Base-by-base conservation (phyloP, 2,329 filamentous ascomycete genomes). In the Ascochyta pisi region DNA sequence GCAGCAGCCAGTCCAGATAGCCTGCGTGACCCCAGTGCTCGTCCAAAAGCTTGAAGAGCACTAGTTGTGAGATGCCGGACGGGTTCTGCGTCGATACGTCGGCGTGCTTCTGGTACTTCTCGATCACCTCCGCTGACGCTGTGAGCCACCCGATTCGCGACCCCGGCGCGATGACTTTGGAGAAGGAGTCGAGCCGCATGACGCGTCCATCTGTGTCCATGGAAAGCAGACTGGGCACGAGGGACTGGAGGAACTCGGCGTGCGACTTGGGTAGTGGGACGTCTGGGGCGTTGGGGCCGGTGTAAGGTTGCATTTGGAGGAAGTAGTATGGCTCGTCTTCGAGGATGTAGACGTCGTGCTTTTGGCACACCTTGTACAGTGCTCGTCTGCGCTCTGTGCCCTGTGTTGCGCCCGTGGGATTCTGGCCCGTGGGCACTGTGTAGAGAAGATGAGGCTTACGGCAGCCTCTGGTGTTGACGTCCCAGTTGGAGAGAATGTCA, bases 281-380 rank as follows among this genome's bases (percentile, higher is more conserved):
- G 1, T 81, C 76, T 0, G 83, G 75, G 15, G 81, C 76, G 61
- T 82, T 75, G 29, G 81, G 77, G 13, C 84, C 82, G 1, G 82
- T 82, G 76, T 92, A 94, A 0, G 89, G 86, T 65, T 90, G 86
- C 89, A 92, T 91, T 76, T 96, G 93, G 33, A 96, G 82, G 79
- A 94, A 96, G 78, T 96, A 96, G 79, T 96, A 96, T 1, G 93
- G 93, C 73, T 96, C 93, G 72, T 96, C 93, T 78, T 97, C 93
- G 64, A 96, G 79, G 70, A 97, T 93, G 78, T 86, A 89, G 37
- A 96, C 70, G 70, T 96, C 90, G 75, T 96, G 91, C 78, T 91
- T 92, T 73, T 89, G 88, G 29, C 89, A 90, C 13, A 96, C 83
- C 33, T 81, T 81, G 77, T 96, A 96, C 41, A 96, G 82, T 22